Base-by-base conservation (phyloP, 192 early-diverging fungal genomes). In the Oehlia diaphana region DNA sequence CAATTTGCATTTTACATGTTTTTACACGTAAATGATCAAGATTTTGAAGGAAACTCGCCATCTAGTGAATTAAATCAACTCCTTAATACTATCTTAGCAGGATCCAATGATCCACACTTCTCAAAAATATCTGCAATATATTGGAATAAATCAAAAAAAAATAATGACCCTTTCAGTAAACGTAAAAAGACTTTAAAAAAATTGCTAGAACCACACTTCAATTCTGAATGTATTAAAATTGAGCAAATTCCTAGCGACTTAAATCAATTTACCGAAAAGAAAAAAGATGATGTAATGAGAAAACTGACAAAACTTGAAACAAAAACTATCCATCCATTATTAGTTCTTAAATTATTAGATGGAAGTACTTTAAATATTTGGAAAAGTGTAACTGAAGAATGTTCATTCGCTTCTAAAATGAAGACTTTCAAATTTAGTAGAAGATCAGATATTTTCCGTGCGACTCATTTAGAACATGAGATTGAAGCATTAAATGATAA, bases 401-500 rank as follows among this genome's bases (percentile, higher is more conserved):
- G 4, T 12, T 10, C 5, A 10, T 37, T 12, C 5, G 10, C 37
- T 4, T n/a, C 21, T 71, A 37, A 37, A 21, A 39, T 33, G 21
- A 33, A 39, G 0, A 5, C 7, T 0, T n/a, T 42, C 2, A n/a
- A 42, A 0, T 31, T n/a, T 71, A 31, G 7, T 6, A 31, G 37
- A 0, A n/a, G 69, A 7, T 9, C 28, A 7, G 33, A 39, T 39
- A 42, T 71, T 21, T 71, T 71, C 9, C 39, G 9, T 6, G 69
- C 69, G 28, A 37, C 69, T 21, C 9, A 71, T 47, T 14, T n/a
- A 7, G 69, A 71, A 42, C 14, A 42, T 10, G 21, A 71, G 28
- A 71, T 71, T 7, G 69, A 71, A 47, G 10, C 21, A 3, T 39
- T 71, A 37, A 71, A 39, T 13, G 69, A 71, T 42, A 71, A 71